These are phyloP conservation scores for Aphanomyces cochlioides DNA, from an alignment of 352 stramenopile species.

Conservation along the genomic window DNA sequence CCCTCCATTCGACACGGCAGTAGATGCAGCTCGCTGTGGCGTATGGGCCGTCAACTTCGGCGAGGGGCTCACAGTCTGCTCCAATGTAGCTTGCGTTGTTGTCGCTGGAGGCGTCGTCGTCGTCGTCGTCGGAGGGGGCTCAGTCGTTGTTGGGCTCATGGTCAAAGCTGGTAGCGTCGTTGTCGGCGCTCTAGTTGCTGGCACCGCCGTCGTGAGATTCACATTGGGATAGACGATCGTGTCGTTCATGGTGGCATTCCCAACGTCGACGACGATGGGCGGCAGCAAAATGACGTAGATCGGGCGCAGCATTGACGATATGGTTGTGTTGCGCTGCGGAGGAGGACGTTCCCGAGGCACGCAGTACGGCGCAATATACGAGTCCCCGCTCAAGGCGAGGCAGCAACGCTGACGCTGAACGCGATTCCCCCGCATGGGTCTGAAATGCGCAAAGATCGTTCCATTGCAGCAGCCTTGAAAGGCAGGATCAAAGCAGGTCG, in stretches of 20 bases:
- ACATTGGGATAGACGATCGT: neutral
- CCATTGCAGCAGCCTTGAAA: neutral
- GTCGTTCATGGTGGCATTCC: too few species aligned
- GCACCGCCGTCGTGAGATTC: neutral
- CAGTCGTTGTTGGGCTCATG: neutral
- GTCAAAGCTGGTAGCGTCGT: neutral
- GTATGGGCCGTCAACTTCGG: neutral
- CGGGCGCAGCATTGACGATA: neutral
- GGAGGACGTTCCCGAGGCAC: neutral
- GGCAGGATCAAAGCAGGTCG: too few species aligned
- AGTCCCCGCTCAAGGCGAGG: neutral
- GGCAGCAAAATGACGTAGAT: constrained; percentile 1
- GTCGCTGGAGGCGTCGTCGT: neutral
- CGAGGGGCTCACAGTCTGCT: neutral
- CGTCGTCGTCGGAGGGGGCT: neutral
- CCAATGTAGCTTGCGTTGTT: neutral
- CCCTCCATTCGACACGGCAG: too few species aligned
- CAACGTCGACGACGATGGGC: neutral
- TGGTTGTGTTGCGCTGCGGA: neutral
- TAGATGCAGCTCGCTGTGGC: too few species aligned
- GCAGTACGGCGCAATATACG: constrained; percentile 4
- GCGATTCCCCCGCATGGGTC: neutral
- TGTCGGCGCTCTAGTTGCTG: neutral
- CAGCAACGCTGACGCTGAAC: neutral
- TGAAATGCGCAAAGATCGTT: constrained; percentile 6